Evolutionary conservation across 2,329 filamentous ascomycete species (phyloP).

Genomic region (Aspergillus persii): DNA sequence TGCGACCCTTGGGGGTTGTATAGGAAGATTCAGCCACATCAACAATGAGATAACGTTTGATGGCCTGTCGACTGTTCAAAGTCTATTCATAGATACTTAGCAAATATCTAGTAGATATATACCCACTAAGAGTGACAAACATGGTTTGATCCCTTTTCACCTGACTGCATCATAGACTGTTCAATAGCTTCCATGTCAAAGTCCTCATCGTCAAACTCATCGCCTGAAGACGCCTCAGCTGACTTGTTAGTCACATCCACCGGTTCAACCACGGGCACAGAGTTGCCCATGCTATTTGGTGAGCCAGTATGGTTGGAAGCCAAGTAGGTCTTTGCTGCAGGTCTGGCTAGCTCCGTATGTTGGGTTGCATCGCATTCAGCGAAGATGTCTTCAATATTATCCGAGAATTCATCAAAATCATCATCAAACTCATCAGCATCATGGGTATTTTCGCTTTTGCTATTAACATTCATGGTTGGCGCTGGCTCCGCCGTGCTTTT

Average conservation of each 20-base stretch:
- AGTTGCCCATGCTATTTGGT: not conserved
- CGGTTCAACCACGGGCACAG: not conserved
- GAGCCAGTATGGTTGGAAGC: constrained; percentile 15
- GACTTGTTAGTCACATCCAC: constrained; percentile 13
- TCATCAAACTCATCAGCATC: constrained; percentile 64
- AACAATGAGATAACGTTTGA: constrained; percentile 82
- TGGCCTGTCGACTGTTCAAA: constrained; percentile 64
- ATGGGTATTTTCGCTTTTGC: constrained; percentile 2
- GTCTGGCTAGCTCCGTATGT: constrained; percentile 12
- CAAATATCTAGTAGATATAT: constrained; percentile 36
- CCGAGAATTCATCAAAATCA: constrained; percentile 61
- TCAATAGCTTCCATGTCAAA: constrained; percentile 66
- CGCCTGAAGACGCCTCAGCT: constrained; percentile 52
- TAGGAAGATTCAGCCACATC: constrained; percentile 70
- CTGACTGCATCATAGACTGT: constrained; percentile 54
- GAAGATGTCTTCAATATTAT: constrained; percentile 58
- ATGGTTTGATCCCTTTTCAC: constrained; percentile 71
- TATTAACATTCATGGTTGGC: not conserved
- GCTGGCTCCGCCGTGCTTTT: not conserved
- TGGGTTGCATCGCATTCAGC: constrained; percentile 53
- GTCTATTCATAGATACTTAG: constrained; percentile 69
- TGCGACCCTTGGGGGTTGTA: constrained; percentile 59
- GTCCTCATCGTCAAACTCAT: constrained; percentile 70
- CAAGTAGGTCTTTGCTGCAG: constrained; percentile 13
- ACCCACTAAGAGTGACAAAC: constrained; percentile 48